phyloP scores from a whole-genome alignment of 805 yeast genomes.

The Brettanomyces anomalus region DNA sequence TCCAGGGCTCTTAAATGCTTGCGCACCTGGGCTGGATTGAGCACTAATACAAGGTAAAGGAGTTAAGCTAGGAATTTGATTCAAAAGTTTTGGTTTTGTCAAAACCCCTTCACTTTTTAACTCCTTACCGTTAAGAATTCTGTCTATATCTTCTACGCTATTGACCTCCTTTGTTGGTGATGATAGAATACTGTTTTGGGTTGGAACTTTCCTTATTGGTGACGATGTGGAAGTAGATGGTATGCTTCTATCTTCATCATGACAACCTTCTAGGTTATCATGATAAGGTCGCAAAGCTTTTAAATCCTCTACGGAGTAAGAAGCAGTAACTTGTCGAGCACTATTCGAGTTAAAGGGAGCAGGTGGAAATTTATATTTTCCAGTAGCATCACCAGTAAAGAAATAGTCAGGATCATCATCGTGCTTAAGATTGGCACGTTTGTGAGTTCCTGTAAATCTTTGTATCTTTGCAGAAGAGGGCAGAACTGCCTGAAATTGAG shows the following conservation, averaged over 20 bases:
- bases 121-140: not conserved
- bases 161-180: conserved; percentile 4
- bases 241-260: not conserved
- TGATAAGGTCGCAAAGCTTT: conserved; percentile 21
- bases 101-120: not conserved
- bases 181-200: not conserved
- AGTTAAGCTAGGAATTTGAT: not conserved
- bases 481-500: conserved; percentile 8
- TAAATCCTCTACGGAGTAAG: conserved; percentile 35
- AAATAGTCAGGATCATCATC: conserved; percentile 30
- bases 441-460: conserved; percentile 9
- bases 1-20: not conserved
- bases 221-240: not conserved
- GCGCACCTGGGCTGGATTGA: not conserved
- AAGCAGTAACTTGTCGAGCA: conserved; percentile 16
- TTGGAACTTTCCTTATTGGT: not conserved
- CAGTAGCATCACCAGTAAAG: conserved; percentile 37
- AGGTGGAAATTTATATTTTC: conserved; percentile 48
- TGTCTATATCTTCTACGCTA: conserved; percentile 2
- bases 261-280: conserved; percentile 6
- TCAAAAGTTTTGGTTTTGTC: not conserved
- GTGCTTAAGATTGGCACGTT: conserved; percentile 4
- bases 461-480: conserved; percentile 4
- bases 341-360: conserved; percentile 24
- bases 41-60: not conserved